Base-by-base conservation (phyloP, 345 rosid species). In the Bruguiera sexangula region DNA sequence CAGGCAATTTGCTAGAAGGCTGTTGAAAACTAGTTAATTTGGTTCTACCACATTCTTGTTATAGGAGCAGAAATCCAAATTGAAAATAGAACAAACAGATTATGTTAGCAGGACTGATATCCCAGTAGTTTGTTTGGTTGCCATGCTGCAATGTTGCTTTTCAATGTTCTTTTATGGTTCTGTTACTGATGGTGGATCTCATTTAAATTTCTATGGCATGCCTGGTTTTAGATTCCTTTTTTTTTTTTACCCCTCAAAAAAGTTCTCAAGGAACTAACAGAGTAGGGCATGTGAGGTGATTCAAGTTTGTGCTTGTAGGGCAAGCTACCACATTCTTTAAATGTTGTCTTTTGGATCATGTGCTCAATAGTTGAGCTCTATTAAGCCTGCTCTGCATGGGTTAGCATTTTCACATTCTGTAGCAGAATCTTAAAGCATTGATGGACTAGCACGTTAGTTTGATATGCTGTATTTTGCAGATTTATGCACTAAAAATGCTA, bases 401-500 rank as follows among this genome's bases (percentile, higher is more conserved):
- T 43, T 43, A 43, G 19, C 50, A 13, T 43, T 39, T 56, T 56
- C 29, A 56, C 22, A 8, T 22, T 56, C 11, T 56, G 60, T 56
- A 24, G 26, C 60, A 56, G 2, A 1, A 19, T 43, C 31, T 53
- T 21, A 31, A 61, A 18, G 36, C 8, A 6, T 26, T 54, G 6
- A 52, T 30, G 20, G 27, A 20, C n/a, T 21, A 22, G 43, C 63
- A 36, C 13, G 6, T 24, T 36, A 7, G 11, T 54, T 69, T 50
- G 39, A 63, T 62, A 62, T 26, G 61, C 69, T 69, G 10, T 67
- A 57, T 62, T 69, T 67, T 75, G 81, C 91, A 94, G 97, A 85
- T 88, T 73, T 89, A 84, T 85, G 96, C 89, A 69, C 86, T 94
- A 61, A 94, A 89, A 79, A 75, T 87, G 61, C 88, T 94, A 63